A percentile compares a stretch with the other conserved stretches of the same genome.
These are phyloP conservation scores for Calonectria hawksworthii DNA, from an alignment of 2,329 filamentous ascomycete species.

Conservation along the genomic window DNA sequence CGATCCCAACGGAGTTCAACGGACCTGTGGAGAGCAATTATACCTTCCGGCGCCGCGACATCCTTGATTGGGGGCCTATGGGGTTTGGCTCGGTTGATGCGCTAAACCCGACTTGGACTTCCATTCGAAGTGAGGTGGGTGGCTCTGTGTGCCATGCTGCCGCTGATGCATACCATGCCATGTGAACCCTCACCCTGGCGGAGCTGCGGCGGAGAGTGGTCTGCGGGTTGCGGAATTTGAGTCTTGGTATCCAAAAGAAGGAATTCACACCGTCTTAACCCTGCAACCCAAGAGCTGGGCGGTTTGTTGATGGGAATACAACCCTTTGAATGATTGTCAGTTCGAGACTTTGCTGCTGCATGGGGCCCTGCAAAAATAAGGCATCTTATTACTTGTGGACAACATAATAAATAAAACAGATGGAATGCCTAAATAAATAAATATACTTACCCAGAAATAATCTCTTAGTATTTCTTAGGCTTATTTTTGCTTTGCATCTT, in stretches of 20 bases:
- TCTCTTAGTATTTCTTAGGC: too few species aligned
- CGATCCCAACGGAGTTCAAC: conserved; percentile 40
- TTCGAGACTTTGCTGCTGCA: too few species aligned
- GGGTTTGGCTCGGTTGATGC: neutral
- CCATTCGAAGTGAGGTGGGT: conserved; percentile 20
- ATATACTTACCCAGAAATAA: too few species aligned
- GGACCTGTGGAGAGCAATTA: conserved; percentile 17
- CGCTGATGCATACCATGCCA: neutral
- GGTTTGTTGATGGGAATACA: neutral
- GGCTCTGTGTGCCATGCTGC: neutral
- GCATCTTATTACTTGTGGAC: too few species aligned
- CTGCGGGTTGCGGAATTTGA: neutral
- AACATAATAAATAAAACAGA: too few species aligned
- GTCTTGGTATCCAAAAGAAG: neutral
- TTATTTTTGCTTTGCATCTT: too few species aligned
- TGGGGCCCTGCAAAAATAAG: too few species aligned
- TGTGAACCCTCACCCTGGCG: neutral
- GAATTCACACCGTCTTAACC: neutral
- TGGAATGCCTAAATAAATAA: too few species aligned
- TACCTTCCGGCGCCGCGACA: conserved; percentile 31
- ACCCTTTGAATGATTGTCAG: too few species aligned
- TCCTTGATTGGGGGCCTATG: conserved; percentile 9
- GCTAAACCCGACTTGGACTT: conserved; percentile 17
- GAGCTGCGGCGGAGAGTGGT: neutral
- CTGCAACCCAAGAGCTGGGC: neutral